These are phyloP conservation scores for Paspalum notatum DNA, from an alignment of 176 grass and related monocot genomes.

Conservation along the genomic window DNA sequence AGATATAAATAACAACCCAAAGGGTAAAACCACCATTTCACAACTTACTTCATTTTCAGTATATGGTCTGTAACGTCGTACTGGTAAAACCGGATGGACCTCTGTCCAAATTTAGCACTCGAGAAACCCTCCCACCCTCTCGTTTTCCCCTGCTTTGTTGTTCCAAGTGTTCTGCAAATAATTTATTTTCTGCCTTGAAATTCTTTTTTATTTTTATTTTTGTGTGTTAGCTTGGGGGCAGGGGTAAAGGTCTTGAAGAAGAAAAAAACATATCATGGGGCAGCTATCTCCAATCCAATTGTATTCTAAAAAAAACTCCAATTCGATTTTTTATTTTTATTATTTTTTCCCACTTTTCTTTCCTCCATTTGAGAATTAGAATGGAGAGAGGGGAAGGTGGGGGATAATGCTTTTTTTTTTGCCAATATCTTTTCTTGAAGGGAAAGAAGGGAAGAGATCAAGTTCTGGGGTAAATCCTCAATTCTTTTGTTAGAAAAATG, in stretches of 20 bases:
- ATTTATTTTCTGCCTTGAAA: not conserved
- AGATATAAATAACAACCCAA: too few relatives aligned
- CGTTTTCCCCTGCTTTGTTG: constrained; percentile 10
- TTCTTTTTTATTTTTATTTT: not conserved
- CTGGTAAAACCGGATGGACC: too few relatives aligned
- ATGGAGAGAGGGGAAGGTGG: constrained; percentile 48
- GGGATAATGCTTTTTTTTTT: not conserved
- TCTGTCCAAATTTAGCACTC: constrained; percentile 41
- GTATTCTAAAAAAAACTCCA: not conserved
- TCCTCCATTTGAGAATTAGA: constrained; percentile 41
- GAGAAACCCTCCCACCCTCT: constrained; percentile 36
- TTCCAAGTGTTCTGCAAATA: not conserved
- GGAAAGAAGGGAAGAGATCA: not conserved
- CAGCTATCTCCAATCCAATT: constrained; percentile 2
- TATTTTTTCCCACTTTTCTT: constrained; percentile 38
- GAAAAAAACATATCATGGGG: constrained; percentile 12
- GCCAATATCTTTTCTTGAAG: constrained; percentile 17
- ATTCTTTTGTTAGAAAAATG: not conserved
- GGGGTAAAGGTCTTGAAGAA: not conserved
- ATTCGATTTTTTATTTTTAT: constrained; percentile 27
- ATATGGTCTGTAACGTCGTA: too few relatives aligned
- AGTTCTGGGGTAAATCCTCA: constrained; percentile 7
- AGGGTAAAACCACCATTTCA: too few relatives aligned
- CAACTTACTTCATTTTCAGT: too few relatives aligned
- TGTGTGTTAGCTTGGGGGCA: not conserved